phyloP scores from a whole-genome alignment of 202 grass and related monocot species.

The Panicum hallii region DNA sequence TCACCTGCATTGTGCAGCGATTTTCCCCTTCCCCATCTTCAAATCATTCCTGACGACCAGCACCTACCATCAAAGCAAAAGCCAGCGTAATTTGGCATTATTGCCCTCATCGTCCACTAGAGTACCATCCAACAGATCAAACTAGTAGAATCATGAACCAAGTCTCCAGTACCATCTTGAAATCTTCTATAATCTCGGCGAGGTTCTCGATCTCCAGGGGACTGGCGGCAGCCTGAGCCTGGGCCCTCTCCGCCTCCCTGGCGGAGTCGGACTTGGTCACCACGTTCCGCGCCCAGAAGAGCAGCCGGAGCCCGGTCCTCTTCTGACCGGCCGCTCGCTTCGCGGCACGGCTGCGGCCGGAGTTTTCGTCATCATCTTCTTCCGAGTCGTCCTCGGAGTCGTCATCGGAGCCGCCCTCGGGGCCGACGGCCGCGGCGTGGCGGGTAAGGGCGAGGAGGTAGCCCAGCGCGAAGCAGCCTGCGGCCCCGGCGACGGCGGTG shows the following conservation, averaged over 20 bases:
- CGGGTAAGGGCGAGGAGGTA: slow-evolving; percentile 67
- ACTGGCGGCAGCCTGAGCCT: slow-evolving; percentile 32
- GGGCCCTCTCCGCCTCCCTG: slow-evolving; percentile 38
- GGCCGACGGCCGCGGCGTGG: slow-evolving; percentile 6
- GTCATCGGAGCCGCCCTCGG: slow-evolving; percentile 17
- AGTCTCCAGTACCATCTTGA: slow-evolving; percentile 75
- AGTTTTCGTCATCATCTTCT: slow-evolving; percentile 67
- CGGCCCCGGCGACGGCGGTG: slow-evolving; percentile 58
- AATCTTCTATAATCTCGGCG: slow-evolving; percentile 85
- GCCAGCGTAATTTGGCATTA: neutral
- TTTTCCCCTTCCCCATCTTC: slow-evolving; percentile 99
- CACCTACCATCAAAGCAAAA: slow-evolving; percentile 55
- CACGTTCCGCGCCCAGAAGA: slow-evolving; percentile 63
- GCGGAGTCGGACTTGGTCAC: slow-evolving; percentile 56
- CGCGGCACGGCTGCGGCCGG: slow-evolving; percentile 9
- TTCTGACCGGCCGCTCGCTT: slow-evolving; percentile 43
- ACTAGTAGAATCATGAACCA: neutral
- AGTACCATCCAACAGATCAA: neutral
- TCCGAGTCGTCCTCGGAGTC: slow-evolving; percentile 61
- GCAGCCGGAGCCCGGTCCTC: slow-evolving; percentile 52
- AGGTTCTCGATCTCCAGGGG: slow-evolving; percentile 86
- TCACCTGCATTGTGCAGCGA: slow-evolving; percentile 96
- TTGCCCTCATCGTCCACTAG: neutral
- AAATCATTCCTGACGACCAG: slow-evolving; percentile 95
- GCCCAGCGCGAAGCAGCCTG: slow-evolving; percentile 84